These are phyloP conservation scores for Amaranthus hypochondriacus DNA, from an alignment of 148 eudicot species.

Conservation along the genomic window DNA sequence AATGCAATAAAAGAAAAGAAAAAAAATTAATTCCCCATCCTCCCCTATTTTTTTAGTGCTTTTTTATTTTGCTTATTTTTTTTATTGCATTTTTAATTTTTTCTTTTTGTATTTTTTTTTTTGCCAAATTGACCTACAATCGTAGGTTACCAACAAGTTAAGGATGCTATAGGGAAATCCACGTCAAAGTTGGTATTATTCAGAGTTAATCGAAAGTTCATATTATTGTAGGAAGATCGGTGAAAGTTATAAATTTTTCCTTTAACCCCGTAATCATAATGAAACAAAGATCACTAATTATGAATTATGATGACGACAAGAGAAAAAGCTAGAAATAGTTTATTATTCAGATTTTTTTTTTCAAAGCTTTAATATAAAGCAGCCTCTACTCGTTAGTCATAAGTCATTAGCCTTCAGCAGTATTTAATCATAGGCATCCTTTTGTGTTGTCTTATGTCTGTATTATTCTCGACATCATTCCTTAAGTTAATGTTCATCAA, in stretches of 20 bases:
- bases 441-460: slow-evolving; percentile 21
- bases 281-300: slow-evolving; percentile 2
- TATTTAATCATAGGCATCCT: slow-evolving; percentile 12
- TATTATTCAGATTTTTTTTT: no score
- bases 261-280: not conserved
- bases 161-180: no score
- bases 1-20: no score
- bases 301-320: not conserved
- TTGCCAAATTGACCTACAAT: no score
- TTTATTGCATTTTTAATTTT: no score
- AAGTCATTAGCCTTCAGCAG: no score
- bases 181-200: not conserved
- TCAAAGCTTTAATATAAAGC: slow-evolving; percentile 9
- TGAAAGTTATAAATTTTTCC: not conserved
- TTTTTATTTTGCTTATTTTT: no score
- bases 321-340: not conserved
- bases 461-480: slow-evolving; percentile 23
- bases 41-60: no score
- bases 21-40: no score
- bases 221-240: no score
- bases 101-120: no score
- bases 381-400: slow-evolving; percentile 2
- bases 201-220: not conserved
- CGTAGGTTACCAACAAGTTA: no score
- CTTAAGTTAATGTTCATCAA: slow-evolving; percentile 14